Evolutionary conservation across 2,329 filamentous ascomycete genomes (phyloP).

Genomic region (Trichoderma oligosporum): DNA sequence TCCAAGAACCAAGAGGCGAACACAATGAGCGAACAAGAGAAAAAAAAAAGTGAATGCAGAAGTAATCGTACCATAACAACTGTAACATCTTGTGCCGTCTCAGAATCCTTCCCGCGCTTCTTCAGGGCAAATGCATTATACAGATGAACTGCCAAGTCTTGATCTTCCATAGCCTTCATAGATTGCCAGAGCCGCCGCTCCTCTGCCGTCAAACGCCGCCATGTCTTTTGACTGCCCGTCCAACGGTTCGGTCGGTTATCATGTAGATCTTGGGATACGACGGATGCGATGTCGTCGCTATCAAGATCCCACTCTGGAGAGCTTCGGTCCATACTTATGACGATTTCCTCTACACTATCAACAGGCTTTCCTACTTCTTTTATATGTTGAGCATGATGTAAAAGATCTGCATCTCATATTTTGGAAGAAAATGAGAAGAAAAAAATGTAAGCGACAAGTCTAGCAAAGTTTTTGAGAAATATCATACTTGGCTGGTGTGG

Average conservation of each 20-base stretch:
- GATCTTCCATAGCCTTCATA: slow-evolving; percentile 58
- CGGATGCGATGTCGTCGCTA: slow-evolving; percentile 45
- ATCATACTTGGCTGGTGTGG: too few species aligned
- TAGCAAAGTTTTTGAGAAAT: too few species aligned
- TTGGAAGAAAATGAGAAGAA: too few species aligned
- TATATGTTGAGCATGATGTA: too few species aligned
- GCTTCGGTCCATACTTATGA: slow-evolving; percentile 13
- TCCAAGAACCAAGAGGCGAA: background rate
- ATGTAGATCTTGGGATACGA: slow-evolving; percentile 46
- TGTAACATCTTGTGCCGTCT: slow-evolving; percentile 28
- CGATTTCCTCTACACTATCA: background rate
- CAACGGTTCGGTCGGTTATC: slow-evolving; percentile 66
- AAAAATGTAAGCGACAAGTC: too few species aligned
- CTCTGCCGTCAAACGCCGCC: slow-evolving; percentile 57
- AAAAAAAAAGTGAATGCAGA: background rate
- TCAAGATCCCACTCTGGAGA: slow-evolving; percentile 40
- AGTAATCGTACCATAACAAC: slow-evolving; percentile 29
- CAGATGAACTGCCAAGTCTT: slow-evolving; percentile 70
- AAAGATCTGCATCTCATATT: too few species aligned
- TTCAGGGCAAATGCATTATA: slow-evolving; percentile 75
- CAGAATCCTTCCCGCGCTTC: slow-evolving; percentile 28
- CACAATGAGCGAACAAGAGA: background rate
- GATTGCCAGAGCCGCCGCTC: slow-evolving; percentile 62
- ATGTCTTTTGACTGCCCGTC: slow-evolving; percentile 62
- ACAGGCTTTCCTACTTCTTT: too few species aligned